phyloP scores from a whole-genome alignment of 306 rosid species.

The Quercus aquifolioides region DNA sequence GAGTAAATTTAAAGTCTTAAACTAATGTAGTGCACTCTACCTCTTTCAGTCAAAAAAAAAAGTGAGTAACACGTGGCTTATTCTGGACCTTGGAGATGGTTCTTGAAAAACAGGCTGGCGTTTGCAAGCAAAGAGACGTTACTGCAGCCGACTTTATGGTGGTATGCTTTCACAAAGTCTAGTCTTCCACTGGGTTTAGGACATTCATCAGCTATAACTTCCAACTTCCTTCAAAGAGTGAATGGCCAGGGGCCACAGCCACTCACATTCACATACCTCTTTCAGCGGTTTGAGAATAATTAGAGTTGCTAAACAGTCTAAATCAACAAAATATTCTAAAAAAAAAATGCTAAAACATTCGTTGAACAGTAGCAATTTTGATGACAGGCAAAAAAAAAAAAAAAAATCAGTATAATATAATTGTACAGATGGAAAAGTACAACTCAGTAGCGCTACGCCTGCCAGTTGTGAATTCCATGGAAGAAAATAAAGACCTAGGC shows the following conservation, averaged over 20 bases:
- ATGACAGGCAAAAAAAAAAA: too few relatives aligned
- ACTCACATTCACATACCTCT: background rate
- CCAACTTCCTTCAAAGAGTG: background rate
- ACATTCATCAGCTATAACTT: background rate
- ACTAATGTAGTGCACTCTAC: too few relatives aligned
- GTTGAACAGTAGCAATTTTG: too few relatives aligned
- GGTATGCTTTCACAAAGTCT: background rate
- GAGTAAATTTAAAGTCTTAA: too few relatives aligned
- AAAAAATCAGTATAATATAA: too few relatives aligned
- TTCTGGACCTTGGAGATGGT: background rate
- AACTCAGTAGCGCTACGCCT: too few relatives aligned
- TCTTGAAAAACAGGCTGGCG: constrained; percentile 31
- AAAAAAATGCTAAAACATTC: background rate
- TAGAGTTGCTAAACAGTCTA: background rate
- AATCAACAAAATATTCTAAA: background rate
- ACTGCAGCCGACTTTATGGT: background rate
- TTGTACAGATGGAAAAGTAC: too few relatives aligned
- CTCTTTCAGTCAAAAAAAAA: background rate
- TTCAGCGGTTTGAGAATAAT: background rate
- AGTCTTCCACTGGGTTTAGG: background rate
- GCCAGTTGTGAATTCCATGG: too few relatives aligned
- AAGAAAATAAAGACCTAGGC: background rate
- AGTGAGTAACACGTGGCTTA: background rate
- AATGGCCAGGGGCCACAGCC: too few relatives aligned
- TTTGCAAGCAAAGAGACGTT: constrained; percentile 4